phyloP scores from a whole-genome alignment of 495 filamentous ascomycete species.

The Penicillium odoratum region DNA sequence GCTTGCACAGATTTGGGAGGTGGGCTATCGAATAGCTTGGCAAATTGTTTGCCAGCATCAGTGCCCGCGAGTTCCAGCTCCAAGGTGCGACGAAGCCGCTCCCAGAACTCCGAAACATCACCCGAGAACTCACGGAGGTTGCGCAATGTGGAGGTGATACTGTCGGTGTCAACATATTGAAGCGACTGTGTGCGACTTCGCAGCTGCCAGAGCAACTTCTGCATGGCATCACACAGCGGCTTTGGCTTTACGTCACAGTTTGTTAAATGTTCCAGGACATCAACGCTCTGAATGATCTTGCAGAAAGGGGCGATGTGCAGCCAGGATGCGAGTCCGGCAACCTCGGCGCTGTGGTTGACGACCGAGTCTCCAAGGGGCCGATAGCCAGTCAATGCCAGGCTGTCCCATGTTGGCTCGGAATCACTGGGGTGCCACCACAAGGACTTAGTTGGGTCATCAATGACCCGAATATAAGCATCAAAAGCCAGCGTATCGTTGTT shows the following conservation, averaged over 20 bases:
- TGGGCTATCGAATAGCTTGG: slow-evolving; percentile 47
- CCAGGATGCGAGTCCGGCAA: slow-evolving; percentile 57
- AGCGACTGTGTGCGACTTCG: slow-evolving; percentile 35
- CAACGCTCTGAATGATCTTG: slow-evolving; percentile 51
- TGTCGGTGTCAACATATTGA: slow-evolving; percentile 47
- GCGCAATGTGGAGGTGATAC: slow-evolving; percentile 42
- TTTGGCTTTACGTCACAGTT: slow-evolving; percentile 52
- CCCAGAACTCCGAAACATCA: slow-evolving; percentile 56
- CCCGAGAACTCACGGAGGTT: slow-evolving; percentile 46
- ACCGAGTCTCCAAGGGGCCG: slow-evolving; percentile 50
- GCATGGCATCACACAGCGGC: slow-evolving; percentile 50
- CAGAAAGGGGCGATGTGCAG: slow-evolving; percentile 60
- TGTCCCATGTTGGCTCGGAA: slow-evolving; percentile 71
- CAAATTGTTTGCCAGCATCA: slow-evolving; percentile 37
- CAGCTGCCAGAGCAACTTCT: slow-evolving; percentile 46
- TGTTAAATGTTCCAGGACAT: slow-evolving; percentile 49
- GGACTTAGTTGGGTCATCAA: slow-evolving; percentile 60
- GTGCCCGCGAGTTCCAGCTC: slow-evolving; percentile 54
- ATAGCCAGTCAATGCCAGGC: slow-evolving; percentile 62
- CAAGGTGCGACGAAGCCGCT: slow-evolving; percentile 51
- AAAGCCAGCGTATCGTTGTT: slow-evolving; percentile 65
- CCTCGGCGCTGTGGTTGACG: slow-evolving; percentile 50
- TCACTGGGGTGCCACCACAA: slow-evolving; percentile 66
- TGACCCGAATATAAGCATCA: slow-evolving; percentile 61
- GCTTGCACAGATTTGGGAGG: slow-evolving; percentile 13